Conservation (phyloP, 306 rosid species). For the Cucumis sativus region DNA sequence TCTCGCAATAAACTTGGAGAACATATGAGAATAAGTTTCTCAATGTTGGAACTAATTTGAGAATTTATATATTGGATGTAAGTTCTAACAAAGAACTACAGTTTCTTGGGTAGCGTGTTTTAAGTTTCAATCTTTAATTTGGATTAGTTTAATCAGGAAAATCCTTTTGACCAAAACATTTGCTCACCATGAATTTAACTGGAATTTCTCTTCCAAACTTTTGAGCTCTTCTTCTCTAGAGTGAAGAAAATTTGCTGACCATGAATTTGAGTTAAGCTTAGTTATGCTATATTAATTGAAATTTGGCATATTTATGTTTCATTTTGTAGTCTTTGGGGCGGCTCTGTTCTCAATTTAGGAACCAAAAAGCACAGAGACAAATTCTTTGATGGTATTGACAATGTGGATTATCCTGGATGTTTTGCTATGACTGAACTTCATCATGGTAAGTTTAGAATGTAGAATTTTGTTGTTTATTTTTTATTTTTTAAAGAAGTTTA, state of each 20-base stretch:
- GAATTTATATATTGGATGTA: too few relatives aligned
- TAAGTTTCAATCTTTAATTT: too few relatives aligned
- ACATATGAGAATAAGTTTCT: too few relatives aligned
- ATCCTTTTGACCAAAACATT: not conserved
- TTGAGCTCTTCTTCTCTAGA: not conserved
- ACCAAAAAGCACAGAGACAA: conserved; percentile 85
- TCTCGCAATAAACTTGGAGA: too few relatives aligned
- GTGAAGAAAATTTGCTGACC: not conserved
- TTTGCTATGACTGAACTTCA: conserved; percentile 98
- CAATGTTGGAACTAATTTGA: too few relatives aligned
- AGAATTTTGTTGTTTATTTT: not conserved
- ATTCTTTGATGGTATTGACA: conserved; percentile 79
- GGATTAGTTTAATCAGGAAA: too few relatives aligned
- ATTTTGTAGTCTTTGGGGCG: conserved; percentile 82
- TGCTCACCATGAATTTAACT: not conserved
- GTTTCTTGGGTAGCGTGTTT: too few relatives aligned
- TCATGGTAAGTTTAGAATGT: conserved; percentile 41
- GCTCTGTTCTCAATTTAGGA: conserved; percentile 79
- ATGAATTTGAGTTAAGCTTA: not conserved
- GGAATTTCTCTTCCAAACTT: not conserved
- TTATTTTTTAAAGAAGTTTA: not conserved
- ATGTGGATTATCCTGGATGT: conserved; percentile 77
- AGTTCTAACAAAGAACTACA: too few relatives aligned
- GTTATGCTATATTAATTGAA: not conserved
- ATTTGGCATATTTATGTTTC: not conserved